These are phyloP conservation scores for Tuber umbilicatum DNA, from an alignment of 495 filamentous ascomycete species.

Conservation along the genomic window DNA sequence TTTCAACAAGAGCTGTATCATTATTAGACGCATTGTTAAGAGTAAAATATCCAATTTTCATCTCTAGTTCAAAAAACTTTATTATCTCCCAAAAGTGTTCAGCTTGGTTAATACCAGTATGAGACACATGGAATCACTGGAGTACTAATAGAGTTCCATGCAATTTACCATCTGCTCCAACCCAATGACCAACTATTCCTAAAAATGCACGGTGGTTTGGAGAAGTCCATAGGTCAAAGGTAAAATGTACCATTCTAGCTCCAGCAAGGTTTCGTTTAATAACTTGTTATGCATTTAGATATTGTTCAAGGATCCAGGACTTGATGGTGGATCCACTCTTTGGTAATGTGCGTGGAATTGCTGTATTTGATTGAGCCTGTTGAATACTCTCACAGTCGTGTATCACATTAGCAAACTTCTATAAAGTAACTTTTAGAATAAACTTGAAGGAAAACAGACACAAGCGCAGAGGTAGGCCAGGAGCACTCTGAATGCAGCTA, in stretches of 20 bases:
- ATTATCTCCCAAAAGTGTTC: too few species aligned
- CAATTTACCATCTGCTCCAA: background rate
- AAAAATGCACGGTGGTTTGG: background rate
- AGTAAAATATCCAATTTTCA: too few species aligned
- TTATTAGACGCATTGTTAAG: background rate
- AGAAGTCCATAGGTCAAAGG: background rate
- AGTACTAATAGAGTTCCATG: background rate
- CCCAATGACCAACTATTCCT: conserved; percentile 8
- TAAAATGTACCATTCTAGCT: background rate
- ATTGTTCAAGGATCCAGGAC: background rate
- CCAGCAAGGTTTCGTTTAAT: background rate
- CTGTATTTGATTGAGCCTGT: background rate
- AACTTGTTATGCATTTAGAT: background rate
- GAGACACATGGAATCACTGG: too few species aligned
- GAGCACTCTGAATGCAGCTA: background rate
- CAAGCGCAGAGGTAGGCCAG: background rate
- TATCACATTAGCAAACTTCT: too few species aligned
- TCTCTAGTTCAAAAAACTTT: too few species aligned
- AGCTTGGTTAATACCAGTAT: too few species aligned
- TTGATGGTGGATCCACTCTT: background rate
- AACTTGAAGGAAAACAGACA: background rate
- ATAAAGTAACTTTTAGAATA: background rate
- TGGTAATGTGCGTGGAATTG: background rate
- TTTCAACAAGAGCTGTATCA: background rate
- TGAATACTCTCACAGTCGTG: background rate